These are phyloP conservation scores for Colletotrichum sp. DNA, from an alignment of 2,329 filamentous ascomycete genomes.

Conservation along the genomic window DNA sequence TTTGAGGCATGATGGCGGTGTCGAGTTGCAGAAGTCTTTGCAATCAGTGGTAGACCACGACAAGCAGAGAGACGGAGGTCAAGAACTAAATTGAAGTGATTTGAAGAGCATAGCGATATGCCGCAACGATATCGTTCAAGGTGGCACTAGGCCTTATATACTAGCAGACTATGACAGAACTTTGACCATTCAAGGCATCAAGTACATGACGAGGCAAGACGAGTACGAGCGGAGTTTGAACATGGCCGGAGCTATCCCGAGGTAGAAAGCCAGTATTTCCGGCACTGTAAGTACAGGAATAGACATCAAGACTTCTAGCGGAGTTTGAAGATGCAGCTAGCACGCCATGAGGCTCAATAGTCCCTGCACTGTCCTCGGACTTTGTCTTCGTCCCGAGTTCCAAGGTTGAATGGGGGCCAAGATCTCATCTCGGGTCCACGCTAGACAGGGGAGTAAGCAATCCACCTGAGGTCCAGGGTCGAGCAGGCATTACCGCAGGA, in stretches of 20 bases:
- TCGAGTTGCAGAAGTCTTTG: neutral
- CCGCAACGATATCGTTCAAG: too few species aligned
- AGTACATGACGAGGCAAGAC: neutral
- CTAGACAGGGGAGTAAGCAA: neutral
- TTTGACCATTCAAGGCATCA: neutral
- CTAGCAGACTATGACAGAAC: too few species aligned
- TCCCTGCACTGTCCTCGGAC: neutral
- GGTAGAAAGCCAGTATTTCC: rapidly evolving
- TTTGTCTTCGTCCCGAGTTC: neutral
- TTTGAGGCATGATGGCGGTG: neutral
- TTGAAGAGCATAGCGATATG: too few species aligned
- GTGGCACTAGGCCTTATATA: too few species aligned
- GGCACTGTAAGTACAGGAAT: neutral
- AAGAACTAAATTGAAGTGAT: neutral
- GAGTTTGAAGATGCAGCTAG: neutral
- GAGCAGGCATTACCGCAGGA: neutral
- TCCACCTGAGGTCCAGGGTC: neutral
- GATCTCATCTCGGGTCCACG: neutral
- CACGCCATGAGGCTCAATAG: neutral
- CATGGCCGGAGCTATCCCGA: neutral
- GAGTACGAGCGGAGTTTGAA: neutral
- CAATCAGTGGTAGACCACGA: neutral
- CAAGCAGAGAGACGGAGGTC: rapidly evolving
- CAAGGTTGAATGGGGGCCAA: neutral
- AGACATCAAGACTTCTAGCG: neutral